These are phyloP conservation scores for Lodderomyces pseudojiufengensis DNA, from an alignment of 1,139 yeast species.

Conservation along the genomic window DNA sequence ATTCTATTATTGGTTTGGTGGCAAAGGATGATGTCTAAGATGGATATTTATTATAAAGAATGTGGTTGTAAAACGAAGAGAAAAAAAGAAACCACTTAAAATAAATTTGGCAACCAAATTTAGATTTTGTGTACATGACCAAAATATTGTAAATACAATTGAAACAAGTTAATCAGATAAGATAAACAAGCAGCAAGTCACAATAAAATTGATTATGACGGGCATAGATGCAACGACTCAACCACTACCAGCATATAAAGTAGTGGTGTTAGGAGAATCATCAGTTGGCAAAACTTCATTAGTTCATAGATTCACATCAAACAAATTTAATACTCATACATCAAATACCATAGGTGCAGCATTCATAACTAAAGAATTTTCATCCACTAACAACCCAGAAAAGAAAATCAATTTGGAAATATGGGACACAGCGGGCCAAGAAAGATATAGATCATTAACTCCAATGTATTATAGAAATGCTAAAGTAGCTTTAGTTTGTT, in stretches of 20 bases:
- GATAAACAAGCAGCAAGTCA: no score
- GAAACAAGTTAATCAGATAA: no score
- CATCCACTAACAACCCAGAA: conserved; percentile 16
- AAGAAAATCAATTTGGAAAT: conserved; percentile 36
- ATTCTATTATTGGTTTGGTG: neutral
- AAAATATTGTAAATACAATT: no score
- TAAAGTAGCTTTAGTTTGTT: conserved; percentile 39
- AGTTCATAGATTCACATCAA: conserved; percentile 40
- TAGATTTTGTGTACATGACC: no score
- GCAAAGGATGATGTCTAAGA: no score
- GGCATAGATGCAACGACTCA: no score
- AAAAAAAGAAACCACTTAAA: neutral
- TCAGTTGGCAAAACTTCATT: conserved; percentile 48
- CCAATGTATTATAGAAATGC: conserved; percentile 51
- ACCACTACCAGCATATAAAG: conserved; percentile 27
- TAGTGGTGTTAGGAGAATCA: conserved; percentile 45
- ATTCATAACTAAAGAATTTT: conserved; percentile 37
- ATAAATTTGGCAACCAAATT: no score
- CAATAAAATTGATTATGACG: no score
- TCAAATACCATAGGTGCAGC: conserved; percentile 52
- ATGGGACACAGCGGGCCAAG: conserved; percentile 57
- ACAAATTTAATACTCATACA: conserved; percentile 33
- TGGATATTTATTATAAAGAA: no score
- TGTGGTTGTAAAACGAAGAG: no score
- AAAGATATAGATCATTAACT: conserved; percentile 43